Base-by-base conservation (phyloP, 2,329 filamentous ascomycete species). In the Pyrenophora seminiperda region DNA sequence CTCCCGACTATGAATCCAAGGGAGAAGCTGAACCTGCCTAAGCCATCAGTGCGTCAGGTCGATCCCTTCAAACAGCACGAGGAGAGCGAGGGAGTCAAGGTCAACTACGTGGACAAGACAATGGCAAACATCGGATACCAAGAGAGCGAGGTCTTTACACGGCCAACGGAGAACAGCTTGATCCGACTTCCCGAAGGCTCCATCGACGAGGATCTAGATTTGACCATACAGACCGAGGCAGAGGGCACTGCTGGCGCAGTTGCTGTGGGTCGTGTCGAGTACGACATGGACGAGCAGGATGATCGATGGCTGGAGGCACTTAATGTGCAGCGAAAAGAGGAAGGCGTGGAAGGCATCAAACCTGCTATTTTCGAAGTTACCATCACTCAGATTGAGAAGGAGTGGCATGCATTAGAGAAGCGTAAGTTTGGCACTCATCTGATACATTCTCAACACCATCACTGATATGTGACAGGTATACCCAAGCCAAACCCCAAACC, bases 251-350 rank as follows among this genome's bases (percentile, higher is more conserved):
- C 78, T 31, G 78, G 78, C 14, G 82, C 70, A 3, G 68, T 75
- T 15, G 67, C 73, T 9, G 68, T 95, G 31, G 90, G 91, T 10
- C 86, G 90, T 48, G 94, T 99, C 15, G 94, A 99, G 71, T 99
- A 99, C 71, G 94, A 99, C 72, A 99, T 99, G 94, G 94, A 99
- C 68, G 94, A 99, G 74, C 94, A 99, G 68, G 94, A 99, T 71
- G 91, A 96, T 61, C 91, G 92, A 76, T 99, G 94, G 94, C 79
- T 99, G 19, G 89, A 94, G 62, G 83, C 85, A 31, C 85, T 93
- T 69, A 99, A 99, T 65, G 76, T 79, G 10, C 85, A 89, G 63
- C 85, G 94, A 50, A 89, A 86, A 68, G 81, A 83, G 18, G 83
- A 88, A 59, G 85, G 87, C 37, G 84, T 90, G 17, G 90, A 95